Evolutionary conservation across 2,329 filamentous ascomycete genomes (phyloP).

Genomic region (Macrophomina tecta): DNA sequence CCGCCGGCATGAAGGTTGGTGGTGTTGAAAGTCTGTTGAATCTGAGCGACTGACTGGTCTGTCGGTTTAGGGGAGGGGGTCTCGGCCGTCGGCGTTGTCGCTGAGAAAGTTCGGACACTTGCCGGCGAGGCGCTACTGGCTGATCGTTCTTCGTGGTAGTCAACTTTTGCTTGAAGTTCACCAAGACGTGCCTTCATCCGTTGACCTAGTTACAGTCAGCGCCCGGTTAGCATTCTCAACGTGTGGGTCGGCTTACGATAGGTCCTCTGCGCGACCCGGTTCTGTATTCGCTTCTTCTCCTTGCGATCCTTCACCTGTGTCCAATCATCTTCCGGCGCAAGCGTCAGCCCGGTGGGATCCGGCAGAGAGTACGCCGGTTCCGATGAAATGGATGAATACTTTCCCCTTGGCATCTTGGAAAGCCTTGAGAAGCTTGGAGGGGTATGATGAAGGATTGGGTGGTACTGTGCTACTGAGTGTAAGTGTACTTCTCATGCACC

Average conservation of each 20-base stretch:
- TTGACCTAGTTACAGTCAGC: not conserved
- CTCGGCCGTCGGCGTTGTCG: not conserved
- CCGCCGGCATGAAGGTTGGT: not conserved
- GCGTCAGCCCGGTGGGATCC: not conserved
- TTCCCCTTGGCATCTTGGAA: not conserved
- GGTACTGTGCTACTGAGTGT: too few relatives aligned
- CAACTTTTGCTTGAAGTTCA: not conserved
- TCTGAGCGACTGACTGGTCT: not conserved
- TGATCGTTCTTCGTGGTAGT: conserved; percentile 7
- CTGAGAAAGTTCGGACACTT: not conserved
- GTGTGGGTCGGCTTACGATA: conserved; percentile 3
- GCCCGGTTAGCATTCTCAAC: not conserved
- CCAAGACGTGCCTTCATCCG: not conserved
- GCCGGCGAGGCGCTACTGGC: not conserved
- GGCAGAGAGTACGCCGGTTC: not conserved
- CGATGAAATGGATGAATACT: not conserved
- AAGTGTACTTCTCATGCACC: too few relatives aligned
- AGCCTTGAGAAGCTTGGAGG: too few relatives aligned
- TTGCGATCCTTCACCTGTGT: not conserved
- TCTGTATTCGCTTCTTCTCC: not conserved
- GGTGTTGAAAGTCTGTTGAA: not conserved
- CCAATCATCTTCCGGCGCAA: not conserved
- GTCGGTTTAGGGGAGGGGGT: not conserved
- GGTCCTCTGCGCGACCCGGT: conserved; percentile 2
- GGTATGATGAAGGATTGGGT: too few relatives aligned